A percentile compares a stretch with the other conserved stretches of the same genome.
phyloP scores from a whole-genome alignment of 2,329 filamentous ascomycete genomes.

The Aspergillus bombycis region DNA sequence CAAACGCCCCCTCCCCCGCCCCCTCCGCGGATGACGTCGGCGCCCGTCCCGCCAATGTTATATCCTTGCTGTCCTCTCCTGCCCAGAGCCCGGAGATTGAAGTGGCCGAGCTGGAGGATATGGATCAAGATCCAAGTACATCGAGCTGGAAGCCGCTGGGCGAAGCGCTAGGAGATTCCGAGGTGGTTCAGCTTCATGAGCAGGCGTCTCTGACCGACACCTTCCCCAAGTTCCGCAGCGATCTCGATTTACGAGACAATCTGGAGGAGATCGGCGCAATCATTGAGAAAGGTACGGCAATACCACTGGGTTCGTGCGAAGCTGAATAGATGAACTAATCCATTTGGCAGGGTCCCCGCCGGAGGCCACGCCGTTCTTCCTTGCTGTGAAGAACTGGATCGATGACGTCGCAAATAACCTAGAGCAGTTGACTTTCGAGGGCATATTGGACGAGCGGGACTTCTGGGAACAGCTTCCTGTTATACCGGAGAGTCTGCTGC shows the following conservation, averaged over 20 bases:
- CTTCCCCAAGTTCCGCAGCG: slow-evolving; percentile 40
- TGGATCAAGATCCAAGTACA: slow-evolving; percentile 50
- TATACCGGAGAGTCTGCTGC: slow-evolving; percentile 44
- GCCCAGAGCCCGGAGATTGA: slow-evolving; percentile 52
- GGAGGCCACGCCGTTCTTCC: slow-evolving; percentile 33
- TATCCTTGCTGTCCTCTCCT: slow-evolving; percentile 49
- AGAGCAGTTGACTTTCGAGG: slow-evolving; percentile 37
- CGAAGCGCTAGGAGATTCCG: slow-evolving; percentile 37
- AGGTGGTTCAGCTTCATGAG: slow-evolving; percentile 41
- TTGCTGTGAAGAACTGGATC: slow-evolving; percentile 48
- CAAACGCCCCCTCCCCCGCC: slow-evolving; percentile 17
- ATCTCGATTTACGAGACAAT: slow-evolving; percentile 34
- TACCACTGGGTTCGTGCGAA: not conserved
- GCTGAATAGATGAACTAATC: not conserved
- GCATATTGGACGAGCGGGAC: slow-evolving; percentile 43
- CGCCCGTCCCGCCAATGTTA: slow-evolving; percentile 30
- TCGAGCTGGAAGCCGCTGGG: slow-evolving; percentile 48
- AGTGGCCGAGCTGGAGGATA: slow-evolving; percentile 53
- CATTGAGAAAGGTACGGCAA: slow-evolving; percentile 42
- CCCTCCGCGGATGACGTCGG: slow-evolving; percentile 22
- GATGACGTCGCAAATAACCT: slow-evolving; percentile 39
- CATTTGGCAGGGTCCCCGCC: slow-evolving; percentile 33
- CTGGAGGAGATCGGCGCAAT: slow-evolving; percentile 35
- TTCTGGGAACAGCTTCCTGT: slow-evolving; percentile 51
- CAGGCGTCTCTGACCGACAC: slow-evolving; percentile 35